phyloP scores from a whole-genome alignment of 352 stramenopile species.

The Pythium dissimile region DNA sequence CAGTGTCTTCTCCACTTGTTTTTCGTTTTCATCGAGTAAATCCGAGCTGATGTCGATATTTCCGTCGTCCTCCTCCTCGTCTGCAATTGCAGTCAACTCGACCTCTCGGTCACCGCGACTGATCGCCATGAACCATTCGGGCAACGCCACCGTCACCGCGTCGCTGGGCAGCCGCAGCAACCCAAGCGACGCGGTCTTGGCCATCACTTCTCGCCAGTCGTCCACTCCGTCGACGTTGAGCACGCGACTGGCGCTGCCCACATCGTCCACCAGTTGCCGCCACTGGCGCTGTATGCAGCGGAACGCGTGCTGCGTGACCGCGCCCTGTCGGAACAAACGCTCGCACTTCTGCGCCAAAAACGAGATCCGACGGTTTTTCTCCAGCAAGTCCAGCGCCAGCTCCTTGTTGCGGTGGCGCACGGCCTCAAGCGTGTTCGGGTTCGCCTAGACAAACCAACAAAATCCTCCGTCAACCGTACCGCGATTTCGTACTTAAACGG shows the following conservation, averaged over 20 bases:
- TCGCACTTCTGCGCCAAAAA: constrained; percentile 70
- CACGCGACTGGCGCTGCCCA: constrained; percentile 24
- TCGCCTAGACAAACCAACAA: constrained; percentile 35
- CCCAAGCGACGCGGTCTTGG: constrained; percentile 41
- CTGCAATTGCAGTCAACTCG: constrained; percentile 15
- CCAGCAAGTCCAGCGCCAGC: constrained; percentile 66
- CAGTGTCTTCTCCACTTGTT: constrained; percentile 37
- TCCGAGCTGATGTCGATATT: constrained; percentile 5
- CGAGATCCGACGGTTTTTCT: constrained; percentile 80
- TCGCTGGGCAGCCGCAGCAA: constrained; percentile 33
- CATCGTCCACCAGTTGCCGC: constrained; percentile 64
- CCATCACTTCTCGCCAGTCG: constrained; percentile 35
- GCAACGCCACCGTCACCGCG: constrained; percentile 48
- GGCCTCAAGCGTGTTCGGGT: constrained; percentile 72
- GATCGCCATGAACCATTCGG: constrained; percentile 72
- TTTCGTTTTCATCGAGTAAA: constrained; percentile 32
- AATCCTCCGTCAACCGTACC: background rate
- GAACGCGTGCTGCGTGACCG: constrained; percentile 44
- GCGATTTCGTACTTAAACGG: background rate
- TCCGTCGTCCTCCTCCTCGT: constrained; percentile 20
- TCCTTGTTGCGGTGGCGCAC: constrained; percentile 74
- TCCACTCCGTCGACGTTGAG: constrained; percentile 4
- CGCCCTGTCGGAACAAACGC: constrained; percentile 53
- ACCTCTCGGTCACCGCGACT: constrained; percentile 38
- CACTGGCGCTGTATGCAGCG: constrained; percentile 59